Evolutionary conservation across 2,329 filamentous ascomycete species (phyloP).

Genomic region (Exophiala phaeomuriformis): DNA sequence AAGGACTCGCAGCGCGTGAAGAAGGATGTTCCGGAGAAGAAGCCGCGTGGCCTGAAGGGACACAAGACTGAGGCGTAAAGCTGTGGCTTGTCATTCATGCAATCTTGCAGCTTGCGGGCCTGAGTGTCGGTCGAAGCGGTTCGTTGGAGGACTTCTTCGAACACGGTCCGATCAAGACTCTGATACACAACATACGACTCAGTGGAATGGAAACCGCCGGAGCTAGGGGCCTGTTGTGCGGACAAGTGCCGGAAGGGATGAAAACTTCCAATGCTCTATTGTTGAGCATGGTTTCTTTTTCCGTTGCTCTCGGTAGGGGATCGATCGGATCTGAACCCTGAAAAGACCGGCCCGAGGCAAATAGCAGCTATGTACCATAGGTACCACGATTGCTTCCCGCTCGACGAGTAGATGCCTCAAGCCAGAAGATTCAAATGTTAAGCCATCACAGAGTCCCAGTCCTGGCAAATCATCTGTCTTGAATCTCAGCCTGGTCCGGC

Average conservation of each 20-base stretch:
- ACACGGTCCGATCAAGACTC: not conserved
- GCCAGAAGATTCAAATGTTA: too few relatives aligned
- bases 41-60: slow-evolving; percentile 73
- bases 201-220: not conserved
- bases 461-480: not conserved
- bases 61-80: slow-evolving; percentile 51
- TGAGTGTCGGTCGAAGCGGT: not conserved
- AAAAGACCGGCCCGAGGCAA: not conserved
- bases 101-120: not conserved
- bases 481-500: slow-evolving; percentile 17
- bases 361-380: not conserved
- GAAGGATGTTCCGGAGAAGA: slow-evolving; percentile 66
- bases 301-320: not conserved
- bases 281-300: not conserved
- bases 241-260: not conserved
- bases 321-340: not conserved
- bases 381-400: not conserved
- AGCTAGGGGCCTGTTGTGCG: not conserved
- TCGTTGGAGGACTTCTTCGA: too few relatives aligned
- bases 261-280: not conserved
- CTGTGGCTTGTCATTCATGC: not conserved
- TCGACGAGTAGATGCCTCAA: not conserved
- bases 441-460: too few relatives aligned
- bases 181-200: too few relatives aligned
- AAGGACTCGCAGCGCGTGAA: slow-evolving; percentile 68